Percentiles rank a stretch among this genome's conserved stretches.
Conservation (phyloP, 495 filamentous ascomycete genomes). For the Penicillium desertorum region DNA sequence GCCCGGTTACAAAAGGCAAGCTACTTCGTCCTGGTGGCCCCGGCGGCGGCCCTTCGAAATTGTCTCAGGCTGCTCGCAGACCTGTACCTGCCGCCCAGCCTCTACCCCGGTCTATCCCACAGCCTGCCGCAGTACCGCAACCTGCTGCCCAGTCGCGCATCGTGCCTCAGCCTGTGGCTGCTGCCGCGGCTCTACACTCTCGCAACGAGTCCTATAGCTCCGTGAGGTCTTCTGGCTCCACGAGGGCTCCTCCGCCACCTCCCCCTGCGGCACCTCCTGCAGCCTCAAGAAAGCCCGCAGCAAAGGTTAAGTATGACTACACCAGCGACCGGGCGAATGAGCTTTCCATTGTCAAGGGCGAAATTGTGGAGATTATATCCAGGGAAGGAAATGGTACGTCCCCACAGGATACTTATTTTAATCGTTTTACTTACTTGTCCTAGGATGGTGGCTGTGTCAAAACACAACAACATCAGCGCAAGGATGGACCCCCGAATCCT, state of each 20-base stretch:
- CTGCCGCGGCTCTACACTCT: conserved; percentile 46
- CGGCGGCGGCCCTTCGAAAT: conserved; percentile 72
- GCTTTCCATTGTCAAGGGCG: conserved; percentile 70
- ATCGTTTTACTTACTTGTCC: conserved; percentile 25
- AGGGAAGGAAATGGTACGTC: conserved; percentile 88
- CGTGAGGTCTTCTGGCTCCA: conserved; percentile 52
- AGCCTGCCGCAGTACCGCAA: conserved; percentile 47
- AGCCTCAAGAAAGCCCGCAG: conserved; percentile 66
- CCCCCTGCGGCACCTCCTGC: conserved; percentile 64
- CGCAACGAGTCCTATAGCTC: conserved; percentile 55
- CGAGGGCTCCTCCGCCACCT: conserved; percentile 67
- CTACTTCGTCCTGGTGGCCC: conserved; percentile 89
- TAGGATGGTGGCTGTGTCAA: conserved; percentile 95
- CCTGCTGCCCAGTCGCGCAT: conserved; percentile 37
- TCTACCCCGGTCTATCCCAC: conserved; percentile 41
- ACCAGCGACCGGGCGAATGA: conserved; percentile 74
- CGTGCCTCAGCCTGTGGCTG: conserved; percentile 44
- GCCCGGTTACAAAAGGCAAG: conserved; percentile 86
- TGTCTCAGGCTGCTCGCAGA: conserved; percentile 51
- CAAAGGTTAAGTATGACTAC: conserved; percentile 87
- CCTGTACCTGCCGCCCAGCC: conserved; percentile 35
- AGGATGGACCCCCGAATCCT: conserved; percentile 92
- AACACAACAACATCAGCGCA: conserved; percentile 59
- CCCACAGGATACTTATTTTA: conserved; percentile 1
- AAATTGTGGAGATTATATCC: conserved; percentile 79